Base-by-base conservation (phyloP, 805 yeast species). In the Kazachstania taianensis region DNA sequence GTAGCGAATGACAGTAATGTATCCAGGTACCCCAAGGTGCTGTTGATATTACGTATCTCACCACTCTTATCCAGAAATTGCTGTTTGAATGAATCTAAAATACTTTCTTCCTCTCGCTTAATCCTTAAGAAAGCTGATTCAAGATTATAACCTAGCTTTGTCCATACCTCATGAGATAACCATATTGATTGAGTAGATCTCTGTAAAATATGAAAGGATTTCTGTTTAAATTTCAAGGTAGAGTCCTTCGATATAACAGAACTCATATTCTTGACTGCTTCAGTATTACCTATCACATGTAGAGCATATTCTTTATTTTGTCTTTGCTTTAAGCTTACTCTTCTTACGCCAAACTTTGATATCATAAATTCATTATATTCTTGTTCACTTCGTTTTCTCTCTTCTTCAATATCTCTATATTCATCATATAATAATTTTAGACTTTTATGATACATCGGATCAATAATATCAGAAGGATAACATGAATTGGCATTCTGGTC, bases 1-100 rank as follows among this genome's bases (percentile, higher is more conserved):
- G 61, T 55, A 0, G 94, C 78, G 57, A 92, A 82, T 0, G 94
- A 78, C 9, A 75, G 60, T 1, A 81, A 62, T 0, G 79, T 75
- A 55, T 89, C 98, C 5, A 87, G 47, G 34, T 69, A 69, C 42
- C 85, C 94, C 19, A 78, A 57, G 28, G 65, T 46, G 36, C 65
- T 52, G 35, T 81, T 61, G 37, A 72, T 60, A 26, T 55, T 46
- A 28, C 94, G 63, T 3, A 85, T 61, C 2, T 62, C 59, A 1
- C 63, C 45, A 17, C 73, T 63, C 26, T 61, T 50, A 0, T 53
- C 54, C 1, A 81, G 52, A 1, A 79, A 70, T 28, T 63, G 57
- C 2, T 41, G 40, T 26, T 74, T 67, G 25, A 86, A 61, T 1
- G 56, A 52, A 4, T 65, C 63, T 5, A 85, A 56, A 5, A 84